Base-by-base conservation (phyloP, 768 basidiomycete species). In the Tylopilus sp. region DNA sequence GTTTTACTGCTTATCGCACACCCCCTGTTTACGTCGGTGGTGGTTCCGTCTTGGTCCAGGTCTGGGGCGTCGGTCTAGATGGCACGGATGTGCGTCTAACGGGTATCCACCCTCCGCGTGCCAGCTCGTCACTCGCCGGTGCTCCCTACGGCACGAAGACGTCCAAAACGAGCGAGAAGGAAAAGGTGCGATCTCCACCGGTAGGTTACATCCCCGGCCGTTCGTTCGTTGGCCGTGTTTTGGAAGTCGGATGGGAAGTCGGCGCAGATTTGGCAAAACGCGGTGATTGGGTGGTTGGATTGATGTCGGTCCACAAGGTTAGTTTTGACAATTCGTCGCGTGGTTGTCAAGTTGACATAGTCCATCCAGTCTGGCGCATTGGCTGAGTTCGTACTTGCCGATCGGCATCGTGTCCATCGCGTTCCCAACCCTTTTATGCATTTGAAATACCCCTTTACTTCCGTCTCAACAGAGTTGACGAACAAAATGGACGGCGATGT, bases 11-110 rank as follows among this genome's bases (percentile, higher is more conserved):
- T 26, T 82, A 88, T 64, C 79, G 86, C 13, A 64, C 75, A 22
- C 91, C 93, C 12, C 94, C 94, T 0, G 73, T 73, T 12, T 83
- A 85, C 60, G 82, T 95, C 10, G 80, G 84, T 0, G 75, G 80
- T 41, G 74, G 76, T 23, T 77, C 86, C 50, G 79, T 94, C 15
- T 75, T 97, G 21, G 83, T 97, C 6, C 91, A 94, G 64, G 88
- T 97, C 4, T 91, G 88, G 77, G 90, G 86, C n/a, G 90, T 92
- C 2, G 91, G 83, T 3, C 68, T 95, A 39, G 92, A 95, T 58
- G 75, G 77, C 13, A 71, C 86, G 6, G 94, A 95, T 70, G 77
- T 75, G 6, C 74, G 80, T 47, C 73, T 92, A 52, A 79, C 90
- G 11, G 78, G 79, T 7, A 78, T 81, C 33, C 55, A 57, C 40